These are phyloP conservation scores for Colletotrichum kahawae DNA, from an alignment of 2,329 filamentous ascomycete genomes.

Conservation along the genomic window DNA sequence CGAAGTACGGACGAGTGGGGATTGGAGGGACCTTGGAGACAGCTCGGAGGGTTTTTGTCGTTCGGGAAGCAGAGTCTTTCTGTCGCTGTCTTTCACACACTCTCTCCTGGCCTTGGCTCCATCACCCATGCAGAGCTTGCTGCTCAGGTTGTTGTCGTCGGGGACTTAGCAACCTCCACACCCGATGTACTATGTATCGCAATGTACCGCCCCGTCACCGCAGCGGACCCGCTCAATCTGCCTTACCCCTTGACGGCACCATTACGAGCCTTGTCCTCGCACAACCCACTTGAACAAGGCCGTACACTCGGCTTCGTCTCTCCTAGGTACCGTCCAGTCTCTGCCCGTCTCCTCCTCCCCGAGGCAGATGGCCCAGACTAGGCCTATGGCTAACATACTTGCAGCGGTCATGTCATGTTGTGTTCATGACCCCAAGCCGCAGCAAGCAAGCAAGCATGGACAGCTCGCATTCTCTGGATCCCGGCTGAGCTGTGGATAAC, in stretches of 20 bases:
- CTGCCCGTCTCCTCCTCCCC: not conserved
- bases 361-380: constrained; percentile 9
- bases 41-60: not conserved
- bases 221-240: constrained; percentile 7
- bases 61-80: not conserved
- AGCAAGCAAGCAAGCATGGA: not conserved
- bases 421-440: constrained; percentile 1
- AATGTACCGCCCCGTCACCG: constrained; percentile 14
- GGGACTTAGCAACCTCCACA: constrained; percentile 16
- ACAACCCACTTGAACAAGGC: not conserved
- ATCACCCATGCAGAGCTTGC: constrained; percentile 21
- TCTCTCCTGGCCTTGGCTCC: not conserved
- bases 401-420: constrained; percentile 14
- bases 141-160: constrained; percentile 14
- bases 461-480: constrained; percentile 3
- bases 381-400: not conserved
- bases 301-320: not conserved
- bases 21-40: not conserved
- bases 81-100: not conserved
- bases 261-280: constrained; percentile 12
- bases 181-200: constrained; percentile 14
- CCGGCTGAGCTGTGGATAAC: not conserved
- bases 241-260: constrained; percentile 17
- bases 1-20: constrained; percentile 7
- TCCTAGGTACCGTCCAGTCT: not conserved